phyloP scores from a whole-genome alignment of 2,329 filamentous ascomycete species.

The Sporothrix curviconia region DNA sequence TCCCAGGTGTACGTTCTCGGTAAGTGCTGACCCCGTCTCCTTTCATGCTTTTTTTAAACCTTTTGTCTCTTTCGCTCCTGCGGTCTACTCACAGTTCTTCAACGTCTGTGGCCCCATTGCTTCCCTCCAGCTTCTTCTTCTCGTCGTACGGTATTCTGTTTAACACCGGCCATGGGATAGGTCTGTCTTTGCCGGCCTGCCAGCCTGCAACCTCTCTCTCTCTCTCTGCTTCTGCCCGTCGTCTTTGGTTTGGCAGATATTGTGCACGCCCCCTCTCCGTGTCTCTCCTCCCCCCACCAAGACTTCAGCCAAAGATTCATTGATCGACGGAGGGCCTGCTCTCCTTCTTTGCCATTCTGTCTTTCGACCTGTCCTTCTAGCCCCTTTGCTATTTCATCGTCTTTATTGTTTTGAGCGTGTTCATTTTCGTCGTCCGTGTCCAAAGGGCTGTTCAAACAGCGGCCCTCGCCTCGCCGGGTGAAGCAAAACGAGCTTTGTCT shows the following conservation, averaged over 20 bases:
- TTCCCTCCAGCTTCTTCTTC: not conserved
- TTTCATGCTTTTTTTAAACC: not conserved
- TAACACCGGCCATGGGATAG: not conserved
- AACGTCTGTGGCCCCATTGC: not conserved
- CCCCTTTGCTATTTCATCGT: not conserved
- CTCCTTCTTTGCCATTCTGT: not conserved
- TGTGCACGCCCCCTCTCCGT: not conserved
- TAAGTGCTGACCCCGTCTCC: not conserved
- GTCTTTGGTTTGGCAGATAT: not conserved
- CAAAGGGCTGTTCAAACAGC: conserved; percentile 6
- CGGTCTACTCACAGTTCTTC: not conserved
- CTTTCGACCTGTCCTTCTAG: not conserved
- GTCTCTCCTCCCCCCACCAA: not conserved
- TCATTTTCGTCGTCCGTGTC: not conserved
- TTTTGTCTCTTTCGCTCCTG: not conserved
- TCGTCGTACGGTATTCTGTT: not conserved
- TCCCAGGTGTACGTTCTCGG: not conserved
- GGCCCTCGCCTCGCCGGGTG: not conserved
- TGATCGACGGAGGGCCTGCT: conserved; percentile 10
- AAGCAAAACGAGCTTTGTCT: not conserved
- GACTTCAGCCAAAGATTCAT: not conserved
- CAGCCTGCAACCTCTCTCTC: not conserved
- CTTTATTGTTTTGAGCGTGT: not conserved
- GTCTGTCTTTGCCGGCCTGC: not conserved
- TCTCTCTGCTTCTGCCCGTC: not conserved